Base-by-base conservation (phyloP, 495 filamentous ascomycete species). In the Daldinia loculata region DNA sequence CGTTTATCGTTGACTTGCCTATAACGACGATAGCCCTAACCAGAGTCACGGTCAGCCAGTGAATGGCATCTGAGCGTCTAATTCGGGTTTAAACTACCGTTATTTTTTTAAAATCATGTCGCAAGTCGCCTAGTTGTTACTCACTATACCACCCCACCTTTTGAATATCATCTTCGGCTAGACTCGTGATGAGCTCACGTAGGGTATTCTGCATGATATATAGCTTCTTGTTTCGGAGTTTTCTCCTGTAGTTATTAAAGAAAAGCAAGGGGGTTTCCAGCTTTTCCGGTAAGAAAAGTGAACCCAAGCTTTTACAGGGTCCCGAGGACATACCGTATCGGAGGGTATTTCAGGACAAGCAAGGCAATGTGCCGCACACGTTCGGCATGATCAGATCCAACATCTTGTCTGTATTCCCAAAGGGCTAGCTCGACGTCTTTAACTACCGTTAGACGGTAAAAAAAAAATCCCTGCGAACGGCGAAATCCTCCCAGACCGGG, bases 1-100 rank as follows among this genome's bases (percentile, higher is more conserved):
- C 48, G 56, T 61, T 61, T 65, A 70, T 57, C 61, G 67, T 19
- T 43, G 27, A 61, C 45, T 68, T 51, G 48, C 66, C 24, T 43
- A 48, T 48, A 39, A 56, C 50, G 38, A 60, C 9, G 22, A 24
- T 32, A 56, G 36, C 58, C 43, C 41, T 39, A 56, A 53, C 50
- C 1, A 65, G 50, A 70, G 15, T 17, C 3, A 64, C 67, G 9
- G 56, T 56, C 45, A 24, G 9, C 19, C 29, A 39, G 22, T 48
- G 2, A 11, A 45, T 29, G 15, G 17, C 45, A 26, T 67, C 17
- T 61, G 7, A 55, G 26, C 4, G 32, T 58, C 9, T 26, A 36
- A 29, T 51, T 59, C 24, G 4, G n/a, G n/a, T 67, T 24, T 41
- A 55, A 36, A 32, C 11, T 9, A 56, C 65, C 41, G 61, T 72